Conservation (phyloP, 2,329 filamentous ascomycete species). For the Phyllosticta citribraziliensis region DNA sequence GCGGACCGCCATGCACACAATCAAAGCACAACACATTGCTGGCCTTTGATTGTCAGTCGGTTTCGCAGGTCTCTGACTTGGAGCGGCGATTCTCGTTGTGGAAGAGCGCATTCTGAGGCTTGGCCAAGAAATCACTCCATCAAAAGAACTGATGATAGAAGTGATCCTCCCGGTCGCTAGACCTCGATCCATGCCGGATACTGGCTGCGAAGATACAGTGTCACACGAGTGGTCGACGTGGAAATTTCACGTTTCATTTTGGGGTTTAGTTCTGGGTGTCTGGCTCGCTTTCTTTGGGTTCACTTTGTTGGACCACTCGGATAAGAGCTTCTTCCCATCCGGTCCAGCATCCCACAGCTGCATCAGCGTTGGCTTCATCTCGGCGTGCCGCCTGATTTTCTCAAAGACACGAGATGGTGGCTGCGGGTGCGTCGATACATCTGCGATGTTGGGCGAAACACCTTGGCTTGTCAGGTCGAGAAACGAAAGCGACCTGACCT, state of each 20-base stretch:
- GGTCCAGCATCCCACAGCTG: not conserved
- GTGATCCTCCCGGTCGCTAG: no score
- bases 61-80: not conserved
- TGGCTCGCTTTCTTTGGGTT: not conserved
- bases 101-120: no score
- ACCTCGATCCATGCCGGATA: no score
- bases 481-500: conserved; percentile 12
- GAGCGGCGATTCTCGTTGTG: not conserved
- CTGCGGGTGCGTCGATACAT: conserved; percentile 2
- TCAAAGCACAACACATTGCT: not conserved
- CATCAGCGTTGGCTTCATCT: conserved; percentile 10
- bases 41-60: not conserved
- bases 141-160: no score
- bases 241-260: no score
- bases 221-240: no score
- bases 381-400: conserved; percentile 24
- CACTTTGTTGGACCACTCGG: not conserved
- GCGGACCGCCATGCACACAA: not conserved
- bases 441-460: conserved; percentile 1
- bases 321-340: not conserved
- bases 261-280: not conserved
- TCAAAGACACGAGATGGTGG: conserved; percentile 12
- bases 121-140: no score
- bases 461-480: conserved; percentile 20
- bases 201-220: no score